Evolutionary conservation across 768 basidiomycete species (phyloP).

Genomic region (Mrakia hoshinonis): DNA sequence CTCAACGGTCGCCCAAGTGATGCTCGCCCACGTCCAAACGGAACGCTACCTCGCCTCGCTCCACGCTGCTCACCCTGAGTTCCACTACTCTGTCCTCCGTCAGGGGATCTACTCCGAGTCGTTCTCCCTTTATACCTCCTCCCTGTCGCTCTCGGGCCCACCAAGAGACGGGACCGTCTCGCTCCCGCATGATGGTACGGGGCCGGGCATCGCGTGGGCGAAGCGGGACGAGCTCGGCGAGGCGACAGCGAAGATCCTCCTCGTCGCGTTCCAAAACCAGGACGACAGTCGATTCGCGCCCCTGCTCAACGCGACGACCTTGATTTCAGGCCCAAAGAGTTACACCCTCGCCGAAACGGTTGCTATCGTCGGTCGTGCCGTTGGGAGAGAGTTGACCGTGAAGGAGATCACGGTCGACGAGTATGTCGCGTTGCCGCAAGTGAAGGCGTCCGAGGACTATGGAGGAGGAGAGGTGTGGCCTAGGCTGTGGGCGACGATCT

Average conservation of each 20-base stretch:
- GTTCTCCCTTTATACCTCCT: constrained; percentile 21
- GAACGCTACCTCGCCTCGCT: constrained; percentile 19
- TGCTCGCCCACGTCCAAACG: constrained; percentile 26
- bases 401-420: background rate
- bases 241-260: constrained; percentile 16
- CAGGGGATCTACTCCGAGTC: constrained; percentile 26
- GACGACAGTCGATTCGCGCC: background rate
- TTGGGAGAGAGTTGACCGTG: background rate
- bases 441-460: background rate
- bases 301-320: background rate
- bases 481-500: constrained; percentile 27
- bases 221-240: constrained; percentile 30
- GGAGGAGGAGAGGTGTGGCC: background rate
- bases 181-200: background rate
- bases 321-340: background rate
- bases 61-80: background rate
- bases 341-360: background rate
- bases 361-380: background rate
- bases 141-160: background rate
- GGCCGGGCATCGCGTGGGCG: constrained; percentile 28
- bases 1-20: background rate
- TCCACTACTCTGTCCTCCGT: constrained; percentile 26
- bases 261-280: background rate
- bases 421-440: constrained; percentile 8
- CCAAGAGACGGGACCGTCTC: background rate